These are phyloP conservation scores for Fomitopsis serialis DNA, from an alignment of 768 basidiomycete genomes.

Conservation along the genomic window DNA sequence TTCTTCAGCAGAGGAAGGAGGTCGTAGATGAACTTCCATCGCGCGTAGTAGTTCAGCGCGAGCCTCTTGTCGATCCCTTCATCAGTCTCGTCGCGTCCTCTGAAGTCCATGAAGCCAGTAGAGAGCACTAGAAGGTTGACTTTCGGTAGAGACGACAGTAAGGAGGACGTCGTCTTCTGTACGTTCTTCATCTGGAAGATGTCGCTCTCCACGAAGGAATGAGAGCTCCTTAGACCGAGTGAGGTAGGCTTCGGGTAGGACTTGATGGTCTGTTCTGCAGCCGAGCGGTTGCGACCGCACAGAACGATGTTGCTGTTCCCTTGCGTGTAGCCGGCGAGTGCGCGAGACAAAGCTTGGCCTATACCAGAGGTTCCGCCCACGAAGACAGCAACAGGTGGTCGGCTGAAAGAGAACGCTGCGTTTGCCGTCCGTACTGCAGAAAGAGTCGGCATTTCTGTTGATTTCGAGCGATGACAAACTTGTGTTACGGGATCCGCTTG, in stretches of 20 bases:
- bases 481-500: too few relatives aligned
- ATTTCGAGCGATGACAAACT: too few relatives aligned
- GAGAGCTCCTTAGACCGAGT: conserved; percentile 7
- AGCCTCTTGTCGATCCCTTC: conserved; percentile 42
- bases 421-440: conserved; percentile 12
- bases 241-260: conserved; percentile 29
- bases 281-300: conserved; percentile 43
- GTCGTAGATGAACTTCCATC: conserved; percentile 46
- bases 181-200: conserved; percentile 48
- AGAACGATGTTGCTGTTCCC: conserved; percentile 48
- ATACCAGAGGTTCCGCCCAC: conserved; percentile 30
- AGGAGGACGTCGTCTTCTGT: conserved; percentile 25
- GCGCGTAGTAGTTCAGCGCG: conserved; percentile 44
- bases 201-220: conserved; percentile 52
- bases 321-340: conserved; percentile 39
- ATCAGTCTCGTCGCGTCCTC: conserved; percentile 35
- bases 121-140: conserved; percentile 50
- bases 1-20: conserved; percentile 38
- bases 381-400: conserved; percentile 25
- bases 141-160: conserved; percentile 32
- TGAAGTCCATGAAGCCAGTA: conserved; percentile 35
- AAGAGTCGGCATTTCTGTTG: conserved; percentile 10
- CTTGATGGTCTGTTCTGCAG: conserved; percentile 42
- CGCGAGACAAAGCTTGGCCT: conserved; percentile 40
- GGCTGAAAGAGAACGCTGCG: conserved; percentile 14